phyloP scores from a whole-genome alignment of 2,329 filamentous ascomycete genomes.

The Aureobasidium lini region DNA sequence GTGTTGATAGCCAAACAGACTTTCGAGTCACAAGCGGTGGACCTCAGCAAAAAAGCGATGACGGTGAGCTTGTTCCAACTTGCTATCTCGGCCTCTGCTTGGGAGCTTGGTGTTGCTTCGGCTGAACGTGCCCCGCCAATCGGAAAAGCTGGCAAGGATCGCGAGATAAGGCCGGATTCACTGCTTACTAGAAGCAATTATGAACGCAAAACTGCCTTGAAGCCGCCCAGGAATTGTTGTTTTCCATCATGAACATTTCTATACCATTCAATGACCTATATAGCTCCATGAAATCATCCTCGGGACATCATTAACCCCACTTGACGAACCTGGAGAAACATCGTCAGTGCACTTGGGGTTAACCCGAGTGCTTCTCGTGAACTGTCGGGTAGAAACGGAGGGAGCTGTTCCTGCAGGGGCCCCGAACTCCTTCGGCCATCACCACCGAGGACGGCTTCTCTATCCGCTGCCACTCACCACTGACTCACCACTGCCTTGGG shows the following conservation, averaged over 20 bases:
- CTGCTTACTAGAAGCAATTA: slow-evolving; percentile 1
- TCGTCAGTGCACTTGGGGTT: slow-evolving; percentile 2
- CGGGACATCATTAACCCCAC: slow-evolving; percentile 6
- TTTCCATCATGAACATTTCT: not conserved
- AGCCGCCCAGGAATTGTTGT: not conserved
- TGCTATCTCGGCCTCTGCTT: slow-evolving; percentile 11
- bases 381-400: not conserved
- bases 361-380: not conserved
- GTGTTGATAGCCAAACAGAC: not conserved
- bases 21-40: slow-evolving; percentile 8
- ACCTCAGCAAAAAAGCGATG: slow-evolving; percentile 13
- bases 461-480: not conserved
- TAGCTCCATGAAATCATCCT: slow-evolving; percentile 8
- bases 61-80: slow-evolving; percentile 9
- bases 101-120: not conserved
- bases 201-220: not conserved
- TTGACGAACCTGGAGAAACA: not conserved
- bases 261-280: slow-evolving; percentile 6
- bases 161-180: slow-evolving; percentile 7
- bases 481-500: not conserved
- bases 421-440: not conserved
- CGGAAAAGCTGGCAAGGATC: not conserved
- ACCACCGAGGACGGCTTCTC: not conserved
- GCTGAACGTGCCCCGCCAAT: slow-evolving; percentile 5
- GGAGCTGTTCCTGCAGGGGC: not conserved